Percentiles rank a stretch among this genome's conserved stretches.
Evolutionary conservation across 148 eudicot genomes (phyloP).

Genomic region (Mesembryanthemum crystallinum): DNA sequence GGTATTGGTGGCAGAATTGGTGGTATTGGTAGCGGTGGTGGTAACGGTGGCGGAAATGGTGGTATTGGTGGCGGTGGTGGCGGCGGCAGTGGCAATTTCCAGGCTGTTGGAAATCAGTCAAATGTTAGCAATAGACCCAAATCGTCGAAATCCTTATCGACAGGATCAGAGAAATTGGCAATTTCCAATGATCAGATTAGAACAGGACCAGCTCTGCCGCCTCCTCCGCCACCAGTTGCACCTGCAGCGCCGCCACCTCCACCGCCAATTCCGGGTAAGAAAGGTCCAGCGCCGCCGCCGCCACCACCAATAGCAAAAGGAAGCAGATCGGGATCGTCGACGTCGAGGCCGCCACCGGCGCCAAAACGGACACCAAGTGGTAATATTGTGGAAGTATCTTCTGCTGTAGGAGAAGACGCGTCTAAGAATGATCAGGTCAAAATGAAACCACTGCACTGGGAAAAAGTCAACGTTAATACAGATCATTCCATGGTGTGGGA

Average conservation of each 20-base stretch:
- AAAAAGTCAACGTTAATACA: conserved; percentile 65
- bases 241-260: conserved; percentile 36
- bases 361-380: conserved; percentile 30
- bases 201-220: conserved; percentile 34
- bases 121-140: not conserved
- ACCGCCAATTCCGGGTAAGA: conserved; percentile 21
- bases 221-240: not conserved
- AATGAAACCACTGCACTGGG: conserved; percentile 94
- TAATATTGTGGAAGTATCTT: conserved; percentile 16
- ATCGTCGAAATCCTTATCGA: too few species aligned
- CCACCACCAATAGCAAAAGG: conserved; percentile 46
- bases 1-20: too few species aligned
- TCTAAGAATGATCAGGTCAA: conserved; percentile 59
- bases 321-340: conserved; percentile 16
- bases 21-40: too few species aligned
- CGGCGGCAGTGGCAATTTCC: not conserved
- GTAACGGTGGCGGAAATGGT: too few species aligned
- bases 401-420: conserved; percentile 35
- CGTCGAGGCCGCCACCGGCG: conserved; percentile 37
- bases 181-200: not conserved
- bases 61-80: too few species aligned
- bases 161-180: not conserved
- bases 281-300: conserved; percentile 20
- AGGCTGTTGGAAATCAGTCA: not conserved
- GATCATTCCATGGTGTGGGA: conserved; percentile 91